Base-by-base conservation (phyloP, 2,329 filamentous ascomycete species). In the Diaporthe vexans region DNA sequence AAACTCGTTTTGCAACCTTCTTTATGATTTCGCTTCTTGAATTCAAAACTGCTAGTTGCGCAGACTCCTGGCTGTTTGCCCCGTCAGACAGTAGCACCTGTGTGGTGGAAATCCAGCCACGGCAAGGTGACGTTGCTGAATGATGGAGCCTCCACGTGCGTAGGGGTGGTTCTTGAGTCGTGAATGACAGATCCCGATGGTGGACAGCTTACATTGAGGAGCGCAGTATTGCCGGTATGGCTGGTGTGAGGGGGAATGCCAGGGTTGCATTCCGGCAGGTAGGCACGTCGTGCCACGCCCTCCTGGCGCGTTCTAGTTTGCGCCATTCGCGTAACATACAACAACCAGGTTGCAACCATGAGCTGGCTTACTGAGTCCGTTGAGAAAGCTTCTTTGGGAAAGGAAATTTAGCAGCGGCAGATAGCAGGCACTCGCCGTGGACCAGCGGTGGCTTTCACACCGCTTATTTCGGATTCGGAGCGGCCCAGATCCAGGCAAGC, bases 251-350 rank as follows among this genome's bases (percentile, higher is more conserved):
- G 61, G 61, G 61, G 24, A n/a, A 51, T 46, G 19, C 17, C 13
- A 67, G 46, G 61, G 61, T 67, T 52, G 63, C 63, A 67, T 67
- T 67, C 63, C 46, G 63, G 63, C 35, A 67, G 63, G 59, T 46
- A 33, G 56, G n/a, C 58, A 63, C 58, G 11, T 43, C 43, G 43
- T 48, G 61, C 43, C 43, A 65, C 46, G 63, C 46, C 63, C 21
- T 67, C 26, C 46, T 37, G 46, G 46, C 46, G 40, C 43, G 21
- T 24, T 15, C 48, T n/a, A 33, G 29, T 37, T 26, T 48, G 46
- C 63, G 63, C 63, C 63, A 33, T 33, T 67, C 63, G 63, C 46
- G 33, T 24, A 19, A 52, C 24, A 35, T 19, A 67, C 26, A 46
- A 48, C 46, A 48, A 17, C 40, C 29, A 29, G 61, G 46, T 24